A percentile compares a stretch with the other conserved stretches of the same genome.
These are phyloP conservation scores for Ilex aquifolium DNA, from an alignment of 257 asterid species.

Conservation along the genomic window DNA sequence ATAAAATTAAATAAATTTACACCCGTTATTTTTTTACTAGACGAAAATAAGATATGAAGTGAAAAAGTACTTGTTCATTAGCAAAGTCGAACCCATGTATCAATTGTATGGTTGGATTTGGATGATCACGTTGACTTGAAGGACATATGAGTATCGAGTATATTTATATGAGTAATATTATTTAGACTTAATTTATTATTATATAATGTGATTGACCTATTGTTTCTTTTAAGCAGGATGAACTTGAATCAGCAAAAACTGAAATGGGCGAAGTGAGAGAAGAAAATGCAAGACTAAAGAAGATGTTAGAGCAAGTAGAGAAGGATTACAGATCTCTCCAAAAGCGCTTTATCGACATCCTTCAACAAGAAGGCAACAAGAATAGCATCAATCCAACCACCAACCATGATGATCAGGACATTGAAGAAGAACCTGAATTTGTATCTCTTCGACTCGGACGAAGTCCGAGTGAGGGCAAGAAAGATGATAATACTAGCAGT, in stretches of 20 bases:
- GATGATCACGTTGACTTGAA: not conserved
- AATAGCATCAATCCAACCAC: constrained; percentile 6
- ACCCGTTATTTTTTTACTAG: too few species aligned
- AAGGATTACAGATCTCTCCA: constrained; percentile 56
- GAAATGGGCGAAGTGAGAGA: constrained; percentile 53
- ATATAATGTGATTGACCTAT: not conserved
- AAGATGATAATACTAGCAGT: constrained; percentile 12
- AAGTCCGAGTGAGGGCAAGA: constrained; percentile 24
- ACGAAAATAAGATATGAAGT: too few species aligned
- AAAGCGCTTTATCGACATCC: constrained; percentile 26
- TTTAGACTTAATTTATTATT: not conserved
- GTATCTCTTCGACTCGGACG: constrained; percentile 74
- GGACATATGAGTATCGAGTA: not conserved
- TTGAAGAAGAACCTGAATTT: constrained; percentile 49
- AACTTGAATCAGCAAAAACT: constrained; percentile 33
- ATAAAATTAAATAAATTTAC: too few species aligned
- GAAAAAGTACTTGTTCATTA: not conserved
- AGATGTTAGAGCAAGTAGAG: constrained; percentile 42
- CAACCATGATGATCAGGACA: not conserved
- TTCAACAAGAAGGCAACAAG: constrained; percentile 18
- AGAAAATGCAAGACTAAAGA: constrained; percentile 63
- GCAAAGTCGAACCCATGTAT: not conserved
- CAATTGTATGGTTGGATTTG: not conserved
- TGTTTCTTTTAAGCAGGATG: constrained; percentile 42
- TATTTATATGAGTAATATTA: not conserved